Evolutionary conservation across 1,284 basidiomycete genomes (phyloP), one percentile per base, ranked within the genome.

Genomic region (Rhodofomes roseus): DNA sequence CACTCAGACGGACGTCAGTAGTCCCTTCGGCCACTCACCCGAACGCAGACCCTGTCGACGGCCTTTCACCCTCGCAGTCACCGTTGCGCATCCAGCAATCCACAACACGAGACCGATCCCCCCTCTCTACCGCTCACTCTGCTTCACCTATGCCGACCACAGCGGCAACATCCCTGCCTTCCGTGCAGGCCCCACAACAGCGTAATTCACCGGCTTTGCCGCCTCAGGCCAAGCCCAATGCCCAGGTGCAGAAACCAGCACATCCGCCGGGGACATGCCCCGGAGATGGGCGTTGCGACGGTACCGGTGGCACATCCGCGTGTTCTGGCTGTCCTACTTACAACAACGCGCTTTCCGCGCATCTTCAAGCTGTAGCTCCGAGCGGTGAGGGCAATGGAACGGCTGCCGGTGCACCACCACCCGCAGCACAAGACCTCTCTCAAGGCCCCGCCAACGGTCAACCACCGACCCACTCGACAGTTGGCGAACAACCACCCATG

Each of bases 321-420:
- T 98, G 95, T 73, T 86, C 90, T 65, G 95, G 95, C 46, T 97
- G 95, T 74, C 95, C 95, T 12, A 95, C 95, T 43, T 94, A 87
- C 78, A 98, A 97, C 81, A 97, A 97, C 71, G 82, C 82, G 56
- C 73, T 84, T 61, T 75, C 76, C 65, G 77, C 79, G 63, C 76
- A 77, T 55, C 61, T 59, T 25, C 51, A 61, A 51, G 60, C 63
- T 25, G 62, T 64, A 31, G 41, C 60, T 25, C 36, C 58, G 11
- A 66, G 61, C 25, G 66, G 59, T 6, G 62, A 63, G 48, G 51
- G 25, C 4, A 8, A 23, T 50, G 40, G 51, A 36, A 29, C 54
- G 20, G 22, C 14, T 22, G 18, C 58, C 23, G 41, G 41, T 55
- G 46, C 16, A 34, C 44, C 57, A 34, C 44, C 57, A 18, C n/a